These are phyloP conservation scores for Allium fistulosum DNA, from an alignment of 106 monocot species.

Conservation along the genomic window DNA sequence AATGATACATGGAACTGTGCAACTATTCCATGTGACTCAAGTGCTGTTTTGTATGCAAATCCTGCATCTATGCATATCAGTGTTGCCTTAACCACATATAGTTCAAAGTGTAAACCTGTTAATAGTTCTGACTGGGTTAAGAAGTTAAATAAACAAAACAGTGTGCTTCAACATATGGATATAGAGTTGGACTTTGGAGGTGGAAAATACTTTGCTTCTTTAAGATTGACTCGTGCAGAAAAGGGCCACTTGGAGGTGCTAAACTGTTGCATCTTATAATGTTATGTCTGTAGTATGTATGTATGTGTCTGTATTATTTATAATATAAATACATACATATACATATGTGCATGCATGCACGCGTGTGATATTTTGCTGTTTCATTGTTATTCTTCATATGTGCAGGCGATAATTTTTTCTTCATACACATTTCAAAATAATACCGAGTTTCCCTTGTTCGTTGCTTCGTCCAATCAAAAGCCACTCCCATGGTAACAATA, in stretches of 20 bases:
- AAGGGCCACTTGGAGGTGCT: conserved; percentile 70
- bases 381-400: conserved; percentile 1
- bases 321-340: too few species aligned
- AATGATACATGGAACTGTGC: conserved; percentile 40
- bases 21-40: conserved; percentile 51
- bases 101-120: conserved; percentile 60
- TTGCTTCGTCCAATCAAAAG: conserved; percentile 39
- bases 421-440: conserved; percentile 58
- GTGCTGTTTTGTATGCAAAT: conserved; percentile 69
- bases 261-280: background rate
- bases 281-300: background rate
- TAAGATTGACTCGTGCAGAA: conserved; percentile 64
- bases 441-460: conserved; percentile 41
- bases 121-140: conserved; percentile 63
- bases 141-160: conserved; percentile 55
- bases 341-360: too few species aligned
- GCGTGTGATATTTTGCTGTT: background rate
- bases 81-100: conserved; percentile 45
- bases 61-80: conserved; percentile 52
- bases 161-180: conserved; percentile 52
- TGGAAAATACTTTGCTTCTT: conserved; percentile 50
- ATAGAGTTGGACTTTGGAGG: conserved; percentile 58
- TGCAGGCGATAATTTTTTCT: conserved; percentile 67
- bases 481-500: conserved; percentile 27
- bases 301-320: too few species aligned